These are phyloP conservation scores for Bruguiera parviflora DNA, from an alignment of 345 rosid genomes.

Conservation along the genomic window DNA sequence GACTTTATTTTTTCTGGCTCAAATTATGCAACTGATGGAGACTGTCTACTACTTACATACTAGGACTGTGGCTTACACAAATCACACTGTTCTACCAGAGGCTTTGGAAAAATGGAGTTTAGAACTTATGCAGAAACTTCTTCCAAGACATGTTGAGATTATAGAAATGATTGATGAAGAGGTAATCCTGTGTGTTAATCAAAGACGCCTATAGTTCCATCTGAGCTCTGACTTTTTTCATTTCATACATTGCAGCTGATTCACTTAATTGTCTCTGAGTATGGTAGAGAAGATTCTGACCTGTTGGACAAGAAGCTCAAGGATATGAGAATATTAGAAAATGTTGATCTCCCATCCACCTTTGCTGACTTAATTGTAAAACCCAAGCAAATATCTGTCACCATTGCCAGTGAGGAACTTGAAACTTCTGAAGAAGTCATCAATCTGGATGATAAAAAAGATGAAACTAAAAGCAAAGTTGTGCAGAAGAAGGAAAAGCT, in stretches of 20 bases:
- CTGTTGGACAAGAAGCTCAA: conserved; percentile 56
- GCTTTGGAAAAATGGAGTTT: conserved; percentile 90
- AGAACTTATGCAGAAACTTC: conserved; percentile 68
- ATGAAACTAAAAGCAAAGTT: conserved; percentile 12
- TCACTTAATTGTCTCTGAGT: conserved; percentile 53
- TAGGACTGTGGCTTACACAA: conserved; percentile 83
- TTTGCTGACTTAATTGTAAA: conserved; percentile 61
- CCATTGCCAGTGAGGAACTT: conserved; percentile 25
- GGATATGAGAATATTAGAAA: conserved; percentile 76
- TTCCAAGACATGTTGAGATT: conserved; percentile 77
- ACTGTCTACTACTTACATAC: conserved; percentile 13
- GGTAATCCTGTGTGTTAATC: conserved; percentile 35
- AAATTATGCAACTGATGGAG: conserved; percentile 9
- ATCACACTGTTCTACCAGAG: conserved; percentile 84
- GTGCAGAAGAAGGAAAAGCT: conserved; percentile 32
- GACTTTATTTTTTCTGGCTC: neutral
- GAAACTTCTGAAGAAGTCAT: conserved; percentile 2
- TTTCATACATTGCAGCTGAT: conserved; percentile 46
- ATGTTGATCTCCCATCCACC: conserved; percentile 61
- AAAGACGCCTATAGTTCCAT: conserved; percentile 8
- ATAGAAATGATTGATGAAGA: conserved; percentile 80
- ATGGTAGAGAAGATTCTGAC: conserved; percentile 48
- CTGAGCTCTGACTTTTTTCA: conserved; percentile 15
- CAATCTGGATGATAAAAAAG: conserved; percentile 10
- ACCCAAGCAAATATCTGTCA: conserved; percentile 34